Evolutionary conservation across 2,329 filamentous ascomycete genomes (phyloP).

Genomic region (Claviceps sp.): DNA sequence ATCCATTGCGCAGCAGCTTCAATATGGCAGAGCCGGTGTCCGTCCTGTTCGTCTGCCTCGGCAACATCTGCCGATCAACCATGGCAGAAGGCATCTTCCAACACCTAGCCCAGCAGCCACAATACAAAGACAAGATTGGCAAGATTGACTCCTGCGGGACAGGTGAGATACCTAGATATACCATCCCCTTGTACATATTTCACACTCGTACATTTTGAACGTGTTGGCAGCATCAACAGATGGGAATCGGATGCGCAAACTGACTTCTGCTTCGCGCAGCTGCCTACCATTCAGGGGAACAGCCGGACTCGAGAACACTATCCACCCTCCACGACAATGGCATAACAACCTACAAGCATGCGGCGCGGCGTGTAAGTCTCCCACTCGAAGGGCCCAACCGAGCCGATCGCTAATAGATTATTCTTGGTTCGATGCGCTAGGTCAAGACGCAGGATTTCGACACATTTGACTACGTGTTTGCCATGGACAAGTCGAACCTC

Average conservation of each 20-base stretch:
- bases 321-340: constrained; percentile 59
- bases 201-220: background rate
- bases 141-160: constrained; percentile 84
- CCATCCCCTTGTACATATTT: background rate
- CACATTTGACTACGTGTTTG: constrained; percentile 83
- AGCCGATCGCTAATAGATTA: background rate
- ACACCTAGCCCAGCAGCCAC: constrained; percentile 47
- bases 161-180: constrained; percentile 20
- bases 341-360: constrained; percentile 65
- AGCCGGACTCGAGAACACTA: constrained; percentile 75
- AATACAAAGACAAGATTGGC: constrained; percentile 45
- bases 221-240: no score
- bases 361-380: constrained; percentile 53
- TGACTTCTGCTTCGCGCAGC: constrained; percentile 25
- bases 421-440: constrained; percentile 17
- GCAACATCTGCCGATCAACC: constrained; percentile 87
- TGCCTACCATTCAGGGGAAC: constrained; percentile 67
- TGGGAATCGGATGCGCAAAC: background rate
- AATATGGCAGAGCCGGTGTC: constrained; percentile 38
- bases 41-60: constrained; percentile 89
- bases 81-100: constrained; percentile 96
- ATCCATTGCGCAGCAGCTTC: constrained; percentile 1
- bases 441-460: constrained; percentile 57
- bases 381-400: background rate
- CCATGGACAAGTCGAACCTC: constrained; percentile 82